Base-by-base conservation (phyloP, 2,329 filamentous ascomycete species). In the Tolypocladium endophyticum region DNA sequence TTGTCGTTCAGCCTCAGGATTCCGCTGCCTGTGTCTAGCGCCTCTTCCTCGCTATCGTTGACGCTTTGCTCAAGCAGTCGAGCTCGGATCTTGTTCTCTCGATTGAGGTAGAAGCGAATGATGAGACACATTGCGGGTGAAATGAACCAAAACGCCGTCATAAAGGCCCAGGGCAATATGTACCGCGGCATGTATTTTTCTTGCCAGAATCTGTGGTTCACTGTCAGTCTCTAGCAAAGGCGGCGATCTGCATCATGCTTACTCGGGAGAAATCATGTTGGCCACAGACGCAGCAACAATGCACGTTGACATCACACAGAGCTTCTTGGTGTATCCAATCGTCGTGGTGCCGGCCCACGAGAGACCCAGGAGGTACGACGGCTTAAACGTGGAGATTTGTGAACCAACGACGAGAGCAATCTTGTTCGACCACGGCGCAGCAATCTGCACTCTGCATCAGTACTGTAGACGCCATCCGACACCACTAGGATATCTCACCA, bases 221-320 rank as follows among this genome's bases (percentile, higher is more conserved):
- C 3, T 30, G 25, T 50, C 16, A 50, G 45, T 18, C 0, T 50
- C 25, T 30, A 25, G 8, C 1, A 4, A 14, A 1, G 25, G 14
- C 14, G 25, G 14, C 23, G 2, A 2, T 14, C 25, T 5, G 16
- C 5, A 30, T 18, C 45, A 50, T 28, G 45, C 66, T 62, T 60
- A 68, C 67, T 69, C 66, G 2, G 67, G 66, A 0, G 67, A 70
- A 39, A 70, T 67, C 65, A 70, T 70, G 55, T 69, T 67, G 12
- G 65, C 65, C 11, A 63, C 64, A 7, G 65, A 60, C 11, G 64
- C 64, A 11, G 65, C 63, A 18, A 67, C 61, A 36, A 67, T 58
- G 25, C 64, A 66, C 16, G 64, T 64, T 6, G 65, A 65, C 63
- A 67, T 64, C 20, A 67, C 59, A 43, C 59, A 61, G 2, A 66